Percentiles rank a stretch among this genome's conserved stretches.
phyloP scores from a whole-genome alignment of 2,329 filamentous ascomycete genomes.

The Diplodia mutila region DNA sequence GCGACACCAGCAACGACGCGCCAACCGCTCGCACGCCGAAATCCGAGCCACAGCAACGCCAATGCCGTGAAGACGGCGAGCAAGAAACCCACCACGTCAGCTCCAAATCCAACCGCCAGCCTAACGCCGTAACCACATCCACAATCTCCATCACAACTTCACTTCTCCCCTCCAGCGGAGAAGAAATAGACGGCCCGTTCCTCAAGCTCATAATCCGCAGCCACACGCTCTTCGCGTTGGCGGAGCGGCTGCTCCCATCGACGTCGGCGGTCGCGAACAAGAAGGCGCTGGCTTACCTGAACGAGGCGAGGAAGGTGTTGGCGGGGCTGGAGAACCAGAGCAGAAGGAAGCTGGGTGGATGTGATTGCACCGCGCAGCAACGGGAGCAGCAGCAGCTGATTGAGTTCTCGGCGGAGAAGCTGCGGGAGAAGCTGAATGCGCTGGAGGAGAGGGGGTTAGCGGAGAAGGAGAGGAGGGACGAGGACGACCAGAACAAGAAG shows the following conservation, averaged over 20 bases:
- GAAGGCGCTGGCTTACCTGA: background rate
- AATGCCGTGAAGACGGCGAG: background rate
- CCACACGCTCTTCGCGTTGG: constrained; percentile 5
- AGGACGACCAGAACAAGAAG: background rate
- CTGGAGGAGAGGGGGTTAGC: background rate
- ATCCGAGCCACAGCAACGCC: background rate
- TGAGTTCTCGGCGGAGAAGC: background rate
- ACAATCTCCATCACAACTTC: background rate
- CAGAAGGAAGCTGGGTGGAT: background rate
- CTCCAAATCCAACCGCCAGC: background rate
- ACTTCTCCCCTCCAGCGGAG: background rate
- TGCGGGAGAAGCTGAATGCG: background rate
- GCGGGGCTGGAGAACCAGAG: background rate
- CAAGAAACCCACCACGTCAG: too few relatives aligned
- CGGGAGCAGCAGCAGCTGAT: background rate
- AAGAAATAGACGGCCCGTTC: background rate
- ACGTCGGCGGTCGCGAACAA: background rate
- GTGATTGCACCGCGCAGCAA: background rate
- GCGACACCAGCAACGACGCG: too few relatives aligned
- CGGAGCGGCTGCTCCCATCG: background rate
- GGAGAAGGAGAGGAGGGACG: background rate
- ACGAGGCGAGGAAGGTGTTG: background rate
- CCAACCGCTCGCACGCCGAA: background rate
- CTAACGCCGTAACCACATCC: background rate
- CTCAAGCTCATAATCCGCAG: background rate